Conservation (phyloP, 1,139 yeast species). For the Candida sanyaensis region DNA sequence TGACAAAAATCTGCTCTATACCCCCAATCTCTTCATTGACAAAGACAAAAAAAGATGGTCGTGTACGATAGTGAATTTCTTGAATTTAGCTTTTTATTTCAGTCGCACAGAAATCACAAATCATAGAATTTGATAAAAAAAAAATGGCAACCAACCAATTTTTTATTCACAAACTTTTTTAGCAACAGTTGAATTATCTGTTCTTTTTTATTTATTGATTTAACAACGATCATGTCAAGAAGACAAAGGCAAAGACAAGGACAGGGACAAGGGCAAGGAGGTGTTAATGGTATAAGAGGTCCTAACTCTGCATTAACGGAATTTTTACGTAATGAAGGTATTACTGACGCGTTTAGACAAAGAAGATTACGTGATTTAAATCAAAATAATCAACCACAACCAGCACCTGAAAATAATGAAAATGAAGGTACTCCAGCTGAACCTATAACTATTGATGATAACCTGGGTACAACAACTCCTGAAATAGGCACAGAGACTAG, state of each 20-base stretch:
- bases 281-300: slow-evolving; percentile 51
- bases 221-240: slow-evolving; percentile 20
- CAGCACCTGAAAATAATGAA: slow-evolving; percentile 8
- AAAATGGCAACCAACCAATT: neutral
- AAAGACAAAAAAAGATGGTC: too few relatives aligned
- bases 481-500: slow-evolving; percentile 12
- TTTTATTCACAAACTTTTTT: too few relatives aligned
- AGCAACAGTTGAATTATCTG: neutral
- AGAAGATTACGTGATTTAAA: slow-evolving; percentile 43
- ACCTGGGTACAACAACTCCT: neutral
- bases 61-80: too few relatives aligned
- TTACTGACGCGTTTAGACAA: slow-evolving; percentile 75
- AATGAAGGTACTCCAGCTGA: slow-evolving; percentile 5
- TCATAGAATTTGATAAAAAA: too few relatives aligned
- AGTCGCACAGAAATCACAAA: too few relatives aligned
- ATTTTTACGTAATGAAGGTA: slow-evolving; percentile 78
- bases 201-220: neutral
- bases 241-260: slow-evolving; percentile 20
- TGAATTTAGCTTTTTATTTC: too few relatives aligned
- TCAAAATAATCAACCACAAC: slow-evolving; percentile 10
- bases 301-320: slow-evolving; percentile 82
- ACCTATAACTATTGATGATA: neutral
- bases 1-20: too few relatives aligned
- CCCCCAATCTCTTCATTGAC: too few relatives aligned
- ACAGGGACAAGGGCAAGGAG: too few relatives aligned